phyloP scores from a whole-genome alignment of 2,329 filamentous ascomycete species.

The Cladosporium sp. region DNA sequence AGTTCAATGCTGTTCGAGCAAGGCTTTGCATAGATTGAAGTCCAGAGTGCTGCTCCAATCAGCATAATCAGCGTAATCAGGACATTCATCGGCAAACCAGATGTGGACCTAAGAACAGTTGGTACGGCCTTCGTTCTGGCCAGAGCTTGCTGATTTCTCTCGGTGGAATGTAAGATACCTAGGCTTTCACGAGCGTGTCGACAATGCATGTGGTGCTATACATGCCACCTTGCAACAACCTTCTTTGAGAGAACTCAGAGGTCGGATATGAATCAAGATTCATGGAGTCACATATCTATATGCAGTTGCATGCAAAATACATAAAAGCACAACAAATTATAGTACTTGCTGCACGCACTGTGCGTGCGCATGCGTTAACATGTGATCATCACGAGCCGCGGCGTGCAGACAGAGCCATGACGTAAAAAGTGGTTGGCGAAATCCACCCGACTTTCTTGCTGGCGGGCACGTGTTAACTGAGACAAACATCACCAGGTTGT shows the following conservation, averaged over 20 bases:
- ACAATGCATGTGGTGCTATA: not conserved
- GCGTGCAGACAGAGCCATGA: not conserved
- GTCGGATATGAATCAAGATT: not conserved
- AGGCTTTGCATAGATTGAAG: not conserved
- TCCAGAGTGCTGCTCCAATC: not conserved
- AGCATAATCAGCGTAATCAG: not conserved
- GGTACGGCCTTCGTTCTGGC: not conserved
- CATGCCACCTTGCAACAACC: not conserved
- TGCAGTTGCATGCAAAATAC: not conserved
- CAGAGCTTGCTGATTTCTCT: not conserved
- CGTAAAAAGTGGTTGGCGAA: slow-evolving; percentile 1
- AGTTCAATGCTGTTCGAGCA: not conserved
- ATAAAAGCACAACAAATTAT: too few relatives aligned
- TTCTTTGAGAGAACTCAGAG: not conserved
- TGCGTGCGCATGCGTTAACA: not conserved
- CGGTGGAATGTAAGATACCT: not conserved
- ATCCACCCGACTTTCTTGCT: slow-evolving; percentile 17
- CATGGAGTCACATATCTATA: not conserved
- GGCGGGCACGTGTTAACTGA: slow-evolving; percentile 16
- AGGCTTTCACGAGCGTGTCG: not conserved
- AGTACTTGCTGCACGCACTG: not conserved
- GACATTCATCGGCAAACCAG: not conserved
- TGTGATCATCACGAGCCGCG: slow-evolving; percentile 11
- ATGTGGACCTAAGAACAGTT: not conserved
- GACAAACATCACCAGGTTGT: slow-evolving; percentile 8